A percentile compares a stretch with the other conserved stretches of the same genome.
These are phyloP conservation scores for Fonsecaea nubica DNA, from an alignment of 2,329 filamentous ascomycete genomes.

Conservation along the genomic window DNA sequence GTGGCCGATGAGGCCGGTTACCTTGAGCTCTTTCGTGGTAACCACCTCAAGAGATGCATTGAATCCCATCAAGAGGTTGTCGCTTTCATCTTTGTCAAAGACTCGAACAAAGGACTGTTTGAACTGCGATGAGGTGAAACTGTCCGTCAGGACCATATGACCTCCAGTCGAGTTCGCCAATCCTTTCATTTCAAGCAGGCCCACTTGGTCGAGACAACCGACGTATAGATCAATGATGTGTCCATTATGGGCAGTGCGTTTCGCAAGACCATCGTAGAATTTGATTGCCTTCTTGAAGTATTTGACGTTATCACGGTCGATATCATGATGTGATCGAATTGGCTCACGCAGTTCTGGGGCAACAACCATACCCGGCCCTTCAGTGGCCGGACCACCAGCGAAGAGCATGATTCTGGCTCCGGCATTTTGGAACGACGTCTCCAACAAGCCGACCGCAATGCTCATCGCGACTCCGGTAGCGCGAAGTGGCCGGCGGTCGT, in stretches of 20 bases:
- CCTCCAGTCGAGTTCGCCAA: constrained; percentile 94
- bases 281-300: constrained; percentile 99
- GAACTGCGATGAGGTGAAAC: constrained; percentile 99
- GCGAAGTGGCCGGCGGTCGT: constrained; percentile 85
- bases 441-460: constrained; percentile 88
- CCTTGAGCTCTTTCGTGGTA: constrained; percentile 97
- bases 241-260: constrained; percentile 92
- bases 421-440: constrained; percentile 94
- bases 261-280: constrained; percentile 95
- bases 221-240: constrained; percentile 98
- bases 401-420: constrained; percentile 98
- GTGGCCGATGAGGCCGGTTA: constrained; percentile 95
- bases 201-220: constrained; percentile 95
- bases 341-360: constrained; percentile 94
- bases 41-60: constrained; percentile 95
- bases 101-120: constrained; percentile 97
- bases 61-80: constrained; percentile 97
- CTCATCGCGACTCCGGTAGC: constrained; percentile 97
- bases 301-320: constrained; percentile 98
- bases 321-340: constrained; percentile 97
- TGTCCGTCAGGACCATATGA: constrained; percentile 97
- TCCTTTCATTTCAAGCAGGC: constrained; percentile 96
- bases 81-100: constrained; percentile 94
- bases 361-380: constrained; percentile 96
- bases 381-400: constrained; percentile 90